phyloP scores from a whole-genome alignment of 176 grass and related monocot species.

The Oropetium thomaeum region DNA sequence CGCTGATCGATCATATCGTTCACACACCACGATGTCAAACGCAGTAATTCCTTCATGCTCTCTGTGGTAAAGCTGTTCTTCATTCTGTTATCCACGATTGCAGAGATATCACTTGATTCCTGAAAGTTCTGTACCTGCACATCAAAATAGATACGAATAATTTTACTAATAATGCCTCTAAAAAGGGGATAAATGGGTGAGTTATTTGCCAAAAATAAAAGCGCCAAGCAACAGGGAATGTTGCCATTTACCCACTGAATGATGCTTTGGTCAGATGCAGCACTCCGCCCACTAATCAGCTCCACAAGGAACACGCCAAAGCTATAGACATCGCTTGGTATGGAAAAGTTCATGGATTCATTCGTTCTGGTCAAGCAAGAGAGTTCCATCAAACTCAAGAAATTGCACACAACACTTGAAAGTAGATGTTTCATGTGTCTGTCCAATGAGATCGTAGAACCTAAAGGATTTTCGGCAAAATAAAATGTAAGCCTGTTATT shows the following conservation, averaged over 20 bases:
- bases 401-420: background rate
- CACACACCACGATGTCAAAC: slow-evolving; percentile 71
- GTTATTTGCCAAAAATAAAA: background rate
- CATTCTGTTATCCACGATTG: slow-evolving; percentile 63
- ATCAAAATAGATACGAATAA: slow-evolving; percentile 3
- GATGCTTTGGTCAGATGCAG: slow-evolving; percentile 55
- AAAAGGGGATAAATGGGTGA: background rate
- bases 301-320: slow-evolving; percentile 93
- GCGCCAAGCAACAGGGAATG: background rate
- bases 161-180: background rate
- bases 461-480: slow-evolving; percentile 12
- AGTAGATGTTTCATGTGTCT: background rate
- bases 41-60: slow-evolving; percentile 72
- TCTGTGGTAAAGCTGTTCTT: slow-evolving; percentile 52
- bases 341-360: slow-evolving; percentile 58
- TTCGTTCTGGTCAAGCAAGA: slow-evolving; percentile 50
- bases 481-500: slow-evolving; percentile 24
- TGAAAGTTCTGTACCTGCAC: slow-evolving; percentile 63
- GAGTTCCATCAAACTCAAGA: slow-evolving; percentile 11
- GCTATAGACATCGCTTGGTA: slow-evolving; percentile 84
- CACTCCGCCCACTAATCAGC: slow-evolving; percentile 65
- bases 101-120: slow-evolving; percentile 45
- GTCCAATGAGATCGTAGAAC: background rate
- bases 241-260: slow-evolving; percentile 62
- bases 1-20: slow-evolving; percentile 48